Evolutionary conservation across 1,139 yeast genomes (phyloP).

Genomic region (Kurtzmaniella quercitrusa): DNA sequence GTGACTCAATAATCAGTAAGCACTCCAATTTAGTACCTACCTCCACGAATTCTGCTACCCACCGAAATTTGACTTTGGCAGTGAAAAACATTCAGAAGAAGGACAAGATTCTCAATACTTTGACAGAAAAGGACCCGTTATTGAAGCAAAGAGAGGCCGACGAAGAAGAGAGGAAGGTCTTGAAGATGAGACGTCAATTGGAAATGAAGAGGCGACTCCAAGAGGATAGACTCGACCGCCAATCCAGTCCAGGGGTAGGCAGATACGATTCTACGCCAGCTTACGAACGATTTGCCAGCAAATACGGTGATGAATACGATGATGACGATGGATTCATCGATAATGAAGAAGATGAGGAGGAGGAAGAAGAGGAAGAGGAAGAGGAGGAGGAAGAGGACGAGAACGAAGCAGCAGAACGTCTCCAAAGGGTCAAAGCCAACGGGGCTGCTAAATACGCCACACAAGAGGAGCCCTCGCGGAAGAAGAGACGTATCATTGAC

Average conservation of each 20-base stretch:
- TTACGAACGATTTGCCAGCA: slow-evolving; percentile 37
- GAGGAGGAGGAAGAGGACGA: slow-evolving; percentile 44
- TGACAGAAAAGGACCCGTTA: slow-evolving; percentile 85
- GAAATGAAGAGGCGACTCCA: slow-evolving; percentile 49
- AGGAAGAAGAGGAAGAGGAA: slow-evolving; percentile 41
- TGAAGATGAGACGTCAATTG: slow-evolving; percentile 66
- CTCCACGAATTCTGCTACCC: slow-evolving; percentile 78
- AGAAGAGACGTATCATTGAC: slow-evolving; percentile 42
- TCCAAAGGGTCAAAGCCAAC: slow-evolving; percentile 54
- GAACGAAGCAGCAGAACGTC: slow-evolving; percentile 61
- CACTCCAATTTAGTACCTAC: slow-evolving; percentile 80
- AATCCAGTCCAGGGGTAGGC: slow-evolving; percentile 16
- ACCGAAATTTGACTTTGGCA: slow-evolving; percentile 73
- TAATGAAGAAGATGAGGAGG: slow-evolving; percentile 46
- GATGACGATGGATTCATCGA: slow-evolving; percentile 44
- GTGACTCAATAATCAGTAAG: slow-evolving; percentile 44
- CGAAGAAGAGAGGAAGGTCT: slow-evolving; percentile 67
- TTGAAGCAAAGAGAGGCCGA: slow-evolving; percentile 77
- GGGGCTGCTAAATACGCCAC: slow-evolving; percentile 55
- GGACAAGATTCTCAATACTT: slow-evolving; percentile 56
- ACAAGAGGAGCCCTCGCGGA: slow-evolving; percentile 42
- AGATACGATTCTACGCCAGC: slow-evolving; percentile 27
- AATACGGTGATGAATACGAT: slow-evolving; percentile 40
- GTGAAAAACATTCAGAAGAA: slow-evolving; percentile 63
- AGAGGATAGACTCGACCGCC: slow-evolving; percentile 38